phyloP scores from a whole-genome alignment of 805 yeast species.

The Suhomyces pyralidae region DNA sequence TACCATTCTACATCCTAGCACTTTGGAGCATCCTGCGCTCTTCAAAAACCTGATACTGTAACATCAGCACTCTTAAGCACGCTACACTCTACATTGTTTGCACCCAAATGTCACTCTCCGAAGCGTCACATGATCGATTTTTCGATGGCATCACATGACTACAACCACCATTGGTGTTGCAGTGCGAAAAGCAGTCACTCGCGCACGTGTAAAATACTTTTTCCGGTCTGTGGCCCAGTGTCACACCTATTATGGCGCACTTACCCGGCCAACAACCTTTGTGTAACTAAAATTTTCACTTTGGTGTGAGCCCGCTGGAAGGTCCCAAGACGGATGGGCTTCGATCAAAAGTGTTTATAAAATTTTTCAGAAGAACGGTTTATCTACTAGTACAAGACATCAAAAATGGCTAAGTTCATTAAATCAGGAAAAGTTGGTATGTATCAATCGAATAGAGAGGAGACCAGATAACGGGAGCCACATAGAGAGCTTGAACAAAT shows the following conservation, averaged over 20 bases:
- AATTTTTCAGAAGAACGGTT: constrained; percentile 21
- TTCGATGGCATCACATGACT: neutral
- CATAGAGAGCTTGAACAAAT: no score
- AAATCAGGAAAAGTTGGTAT: constrained; percentile 99
- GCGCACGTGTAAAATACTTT: neutral
- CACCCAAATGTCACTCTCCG: no score
- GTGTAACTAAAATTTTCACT: constrained; percentile 12
- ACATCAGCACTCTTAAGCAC: no score
- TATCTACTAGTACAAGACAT: constrained; percentile 23
- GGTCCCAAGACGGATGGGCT: constrained; percentile 1
- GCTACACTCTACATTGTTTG: no score
- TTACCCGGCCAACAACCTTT: constrained; percentile 8
- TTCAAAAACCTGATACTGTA: no score
- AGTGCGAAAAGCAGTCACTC: constrained; percentile 13
- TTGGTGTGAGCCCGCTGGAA: constrained; percentile 7
- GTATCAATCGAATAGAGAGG: constrained; percentile 34
- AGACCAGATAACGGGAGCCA: no score
- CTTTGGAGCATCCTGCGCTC: no score
- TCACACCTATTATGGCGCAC: neutral
- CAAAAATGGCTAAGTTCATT: constrained; percentile 94
- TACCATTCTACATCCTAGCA: no score
- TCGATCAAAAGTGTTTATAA: constrained; percentile 8
- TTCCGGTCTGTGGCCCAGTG: constrained; percentile 1
- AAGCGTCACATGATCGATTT: no score
- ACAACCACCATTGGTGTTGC: neutral